phyloP scores from a whole-genome alignment of 1,284 basidiomycete genomes.

The Cutaneotrichosporon sp. region DNA sequence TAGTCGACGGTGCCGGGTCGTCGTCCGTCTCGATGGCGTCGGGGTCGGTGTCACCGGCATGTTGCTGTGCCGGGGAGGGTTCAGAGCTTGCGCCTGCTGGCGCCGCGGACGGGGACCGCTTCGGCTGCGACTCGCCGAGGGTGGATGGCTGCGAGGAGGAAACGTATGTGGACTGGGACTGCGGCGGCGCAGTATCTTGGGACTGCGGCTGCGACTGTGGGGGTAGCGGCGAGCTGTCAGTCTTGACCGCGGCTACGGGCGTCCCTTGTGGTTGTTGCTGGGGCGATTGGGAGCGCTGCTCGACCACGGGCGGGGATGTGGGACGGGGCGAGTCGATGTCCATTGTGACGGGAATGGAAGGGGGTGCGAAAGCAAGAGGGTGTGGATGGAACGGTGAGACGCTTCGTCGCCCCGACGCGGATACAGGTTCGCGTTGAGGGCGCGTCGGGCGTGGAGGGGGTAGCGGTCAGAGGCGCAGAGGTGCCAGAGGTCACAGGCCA shows the following conservation, averaged over 20 bases:
- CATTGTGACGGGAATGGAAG: slow-evolving; percentile 3
- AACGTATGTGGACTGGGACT: background rate
- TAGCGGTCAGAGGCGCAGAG: background rate
- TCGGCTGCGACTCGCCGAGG: background rate
- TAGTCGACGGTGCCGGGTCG: background rate
- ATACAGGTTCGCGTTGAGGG: no score
- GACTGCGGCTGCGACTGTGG: slow-evolving; percentile 3
- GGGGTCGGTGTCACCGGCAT: background rate
- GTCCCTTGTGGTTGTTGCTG: background rate
- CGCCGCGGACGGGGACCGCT: background rate
- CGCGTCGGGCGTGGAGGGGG: background rate
- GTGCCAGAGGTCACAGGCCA: no score
- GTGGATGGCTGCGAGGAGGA: background rate
- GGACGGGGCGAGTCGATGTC: slow-evolving; percentile 14
- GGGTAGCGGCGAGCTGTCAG: background rate
- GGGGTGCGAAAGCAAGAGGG: background rate
- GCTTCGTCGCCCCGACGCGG: background rate
- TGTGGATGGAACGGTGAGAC: background rate
- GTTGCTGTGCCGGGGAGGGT: background rate
- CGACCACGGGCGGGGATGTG: slow-evolving; percentile 11
- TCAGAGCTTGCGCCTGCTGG: background rate
- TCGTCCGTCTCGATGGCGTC: background rate
- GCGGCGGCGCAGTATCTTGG: background rate
- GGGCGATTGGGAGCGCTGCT: background rate
- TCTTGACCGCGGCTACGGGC: no score